Evolutionary conservation across 768 basidiomycete species (phyloP).

Genomic region (Clitopilus passeckerianus): DNA sequence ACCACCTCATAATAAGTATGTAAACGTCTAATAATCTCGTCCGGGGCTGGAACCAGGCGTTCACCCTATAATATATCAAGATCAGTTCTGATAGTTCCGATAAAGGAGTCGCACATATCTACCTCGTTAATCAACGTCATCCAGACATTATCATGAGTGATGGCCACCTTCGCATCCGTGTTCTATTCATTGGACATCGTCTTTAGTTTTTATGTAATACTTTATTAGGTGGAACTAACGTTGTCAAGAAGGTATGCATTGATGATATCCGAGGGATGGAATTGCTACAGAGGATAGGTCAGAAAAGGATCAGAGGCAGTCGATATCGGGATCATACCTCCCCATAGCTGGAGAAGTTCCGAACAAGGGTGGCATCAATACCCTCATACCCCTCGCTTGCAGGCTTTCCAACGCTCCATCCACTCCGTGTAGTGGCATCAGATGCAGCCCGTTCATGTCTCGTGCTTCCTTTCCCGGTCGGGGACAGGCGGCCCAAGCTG

Average conservation of each 20-base stretch:
- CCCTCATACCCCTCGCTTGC: neutral
- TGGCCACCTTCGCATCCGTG: neutral
- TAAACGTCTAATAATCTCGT: neutral
- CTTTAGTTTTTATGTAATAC: neutral
- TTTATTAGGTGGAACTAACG: neutral
- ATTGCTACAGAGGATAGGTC: neutral
- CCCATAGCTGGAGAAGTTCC: neutral
- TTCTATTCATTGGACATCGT: neutral
- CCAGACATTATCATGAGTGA: conserved; percentile 6
- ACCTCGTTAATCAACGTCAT: neutral
- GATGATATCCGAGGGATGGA: neutral
- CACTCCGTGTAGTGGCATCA: neutral
- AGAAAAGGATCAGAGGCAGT: neutral
- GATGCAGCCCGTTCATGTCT: neutral
- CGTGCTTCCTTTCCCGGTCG: neutral
- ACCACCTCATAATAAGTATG: neutral
- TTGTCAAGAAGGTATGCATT: neutral
- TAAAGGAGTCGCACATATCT: neutral
- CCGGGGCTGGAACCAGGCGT: neutral
- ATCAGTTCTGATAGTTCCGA: neutral
- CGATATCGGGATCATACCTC: neutral
- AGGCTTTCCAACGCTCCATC: neutral
- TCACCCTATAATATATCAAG: neutral
- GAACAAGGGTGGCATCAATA: neutral
- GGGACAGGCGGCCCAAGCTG: neutral